Evolutionary conservation across 2,329 filamentous ascomycete genomes (phyloP), one percentile per base, ranked within the genome.

Genomic region (Colletotrichum salicis): DNA sequence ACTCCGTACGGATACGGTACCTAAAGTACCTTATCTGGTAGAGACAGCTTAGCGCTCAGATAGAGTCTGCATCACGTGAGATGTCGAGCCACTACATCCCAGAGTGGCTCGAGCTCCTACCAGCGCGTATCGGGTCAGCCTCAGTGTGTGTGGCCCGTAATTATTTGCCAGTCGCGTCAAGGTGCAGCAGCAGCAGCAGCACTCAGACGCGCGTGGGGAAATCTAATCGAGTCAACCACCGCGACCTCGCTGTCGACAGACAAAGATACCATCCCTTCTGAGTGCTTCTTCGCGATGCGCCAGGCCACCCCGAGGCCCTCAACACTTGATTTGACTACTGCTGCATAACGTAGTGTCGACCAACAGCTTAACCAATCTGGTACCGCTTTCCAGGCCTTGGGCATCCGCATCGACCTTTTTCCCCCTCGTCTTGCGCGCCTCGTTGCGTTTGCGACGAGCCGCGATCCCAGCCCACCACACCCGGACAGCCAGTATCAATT

Each of bases 151-250:
- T 70, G 67, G 61, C 61, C 56, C 19, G 61, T 35, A 22, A 63
- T 52, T 45, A 67, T 35, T 63, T 59, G 31, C 45, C 59, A 13
- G 62, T 70, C 67, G 67, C 67, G 67, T 70, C 63, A 35, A 70
- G 62, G 35, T 31, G 61, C 35, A 41, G 15, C 22, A 35, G 27
- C 27, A 29, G 48, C 45, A 29, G 48, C 45, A 64, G 61, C 52
- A 71, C 64, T 45, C 41, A 67, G 64, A 71, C 68, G 64, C 68
- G 68, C 37, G 63, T 67, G 51, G 68, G 68, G 68, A 67, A 71
- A 62, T 41, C 56, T 24, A 29, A 24, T 57, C 22, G 37, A 48
- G 19, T 56, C 41, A 55, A 52, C 35, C 33, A 56, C 24, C 24
- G 55, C 33, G 48, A 64, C 19, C 63, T 57, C 35, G 12, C 31